Percentiles rank a stretch among this genome's conserved stretches.
Evolutionary conservation across 441 rosid genomes (phyloP).

Genomic region (Corymbia calophylla): DNA sequence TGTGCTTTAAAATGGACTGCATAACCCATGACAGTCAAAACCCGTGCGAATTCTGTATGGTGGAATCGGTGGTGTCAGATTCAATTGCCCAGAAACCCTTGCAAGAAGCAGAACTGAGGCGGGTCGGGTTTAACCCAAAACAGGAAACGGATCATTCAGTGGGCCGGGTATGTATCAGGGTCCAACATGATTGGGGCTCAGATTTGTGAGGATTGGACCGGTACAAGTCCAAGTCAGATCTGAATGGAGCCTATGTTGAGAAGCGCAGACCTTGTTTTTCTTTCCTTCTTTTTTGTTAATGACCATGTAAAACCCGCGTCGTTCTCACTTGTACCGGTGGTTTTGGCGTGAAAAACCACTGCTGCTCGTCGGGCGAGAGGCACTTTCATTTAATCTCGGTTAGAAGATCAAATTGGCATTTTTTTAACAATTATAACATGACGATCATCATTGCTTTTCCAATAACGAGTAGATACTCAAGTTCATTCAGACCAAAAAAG

Average conservation of each 20-base stretch:
- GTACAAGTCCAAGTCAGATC: background rate
- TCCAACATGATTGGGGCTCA: background rate
- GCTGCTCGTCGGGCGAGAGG: background rate
- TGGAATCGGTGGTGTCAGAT: background rate
- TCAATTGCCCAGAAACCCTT: background rate
- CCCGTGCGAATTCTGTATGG: background rate
- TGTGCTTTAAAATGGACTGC: background rate
- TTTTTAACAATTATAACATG: background rate
- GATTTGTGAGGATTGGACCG: background rate
- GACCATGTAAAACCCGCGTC: background rate
- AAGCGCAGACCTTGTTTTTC: background rate
- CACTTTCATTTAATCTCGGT: background rate
- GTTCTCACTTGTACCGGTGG: background rate
- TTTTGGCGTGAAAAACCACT: background rate
- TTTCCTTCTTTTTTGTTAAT: background rate
- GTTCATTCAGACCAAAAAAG: background rate
- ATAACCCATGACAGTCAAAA: background rate
- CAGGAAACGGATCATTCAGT: background rate
- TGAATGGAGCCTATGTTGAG: background rate
- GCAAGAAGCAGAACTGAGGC: background rate
- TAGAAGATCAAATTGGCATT: background rate
- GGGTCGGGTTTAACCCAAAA: background rate
- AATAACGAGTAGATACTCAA: background rate
- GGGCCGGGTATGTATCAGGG: background rate
- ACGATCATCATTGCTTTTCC: background rate